Percentiles rank a stretch among this genome's conserved stretches.
Evolutionary conservation across 2,329 filamentous ascomycete species (phyloP).

Genomic region (Pseudogymnoascus sp.): DNA sequence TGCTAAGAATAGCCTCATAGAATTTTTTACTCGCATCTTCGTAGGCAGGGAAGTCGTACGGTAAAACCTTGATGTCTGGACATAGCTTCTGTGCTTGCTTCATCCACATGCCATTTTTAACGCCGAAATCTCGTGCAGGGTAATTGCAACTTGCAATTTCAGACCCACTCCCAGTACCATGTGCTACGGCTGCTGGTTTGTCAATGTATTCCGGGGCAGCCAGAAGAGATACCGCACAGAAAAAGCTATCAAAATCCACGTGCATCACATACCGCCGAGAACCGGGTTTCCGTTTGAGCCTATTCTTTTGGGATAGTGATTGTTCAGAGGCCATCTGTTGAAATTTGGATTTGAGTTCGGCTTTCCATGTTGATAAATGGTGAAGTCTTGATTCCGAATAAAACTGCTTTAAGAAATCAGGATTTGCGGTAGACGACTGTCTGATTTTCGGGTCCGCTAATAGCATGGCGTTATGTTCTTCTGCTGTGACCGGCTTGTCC

Average conservation of each 20-base stretch:
- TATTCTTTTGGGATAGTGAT: constrained; percentile 40
- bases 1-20: constrained; percentile 73
- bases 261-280: constrained; percentile 80
- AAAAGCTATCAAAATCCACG: constrained; percentile 98
- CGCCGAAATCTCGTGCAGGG: constrained; percentile 71
- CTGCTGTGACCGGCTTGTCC: constrained; percentile 53
- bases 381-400: constrained; percentile 93
- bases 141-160: constrained; percentile 99
- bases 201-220: constrained; percentile 66
- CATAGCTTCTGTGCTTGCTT: constrained; percentile 77
- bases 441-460: constrained; percentile 77
- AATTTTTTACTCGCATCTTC: constrained; percentile 85
- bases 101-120: constrained; percentile 99
- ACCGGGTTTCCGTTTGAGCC: constrained; percentile 47
- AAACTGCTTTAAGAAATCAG: constrained; percentile 87
- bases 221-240: constrained; percentile 78
- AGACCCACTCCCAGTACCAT: constrained; percentile 75
- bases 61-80: constrained; percentile 78
- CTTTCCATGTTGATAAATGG: constrained; percentile 94
- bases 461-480: constrained; percentile 84
- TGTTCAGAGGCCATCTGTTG: constrained; percentile 73
- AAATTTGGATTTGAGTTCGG: constrained; percentile 81
- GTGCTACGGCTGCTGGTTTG: constrained; percentile 83
- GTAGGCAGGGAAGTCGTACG: constrained; percentile 92
- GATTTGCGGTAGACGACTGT: constrained; percentile 86